A percentile compares a stretch with the other conserved stretches of the same genome.
Conservation (phyloP, 441 rosid genomes). For the Heliophila coronopifolia region DNA sequence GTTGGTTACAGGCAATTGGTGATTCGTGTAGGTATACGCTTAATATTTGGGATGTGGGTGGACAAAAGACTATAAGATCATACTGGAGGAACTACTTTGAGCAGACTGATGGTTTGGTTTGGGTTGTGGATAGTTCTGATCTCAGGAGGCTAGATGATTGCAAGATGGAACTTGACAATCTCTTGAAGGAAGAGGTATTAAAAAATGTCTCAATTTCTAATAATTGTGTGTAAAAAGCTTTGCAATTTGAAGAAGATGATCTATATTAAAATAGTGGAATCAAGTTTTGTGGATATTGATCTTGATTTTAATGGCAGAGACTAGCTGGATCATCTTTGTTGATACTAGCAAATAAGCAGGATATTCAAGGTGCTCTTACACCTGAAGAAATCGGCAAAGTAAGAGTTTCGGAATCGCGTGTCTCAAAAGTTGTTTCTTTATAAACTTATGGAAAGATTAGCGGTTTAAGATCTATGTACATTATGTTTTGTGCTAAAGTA, state of each 20-base stretch:
- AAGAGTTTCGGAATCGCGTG: conserved; percentile 17
- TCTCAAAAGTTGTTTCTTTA: neutral
- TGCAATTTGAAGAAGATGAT: neutral
- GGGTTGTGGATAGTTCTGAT: conserved; percentile 98
- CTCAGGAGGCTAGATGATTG: conserved; percentile 90
- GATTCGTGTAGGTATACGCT: conserved; percentile 55
- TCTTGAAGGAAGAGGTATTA: conserved; percentile 85
- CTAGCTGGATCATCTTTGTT: conserved; percentile 81
- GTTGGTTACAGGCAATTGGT: neutral
- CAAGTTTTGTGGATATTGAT: neutral
- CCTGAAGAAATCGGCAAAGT: conserved; percentile 84
- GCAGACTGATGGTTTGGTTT: conserved; percentile 93
- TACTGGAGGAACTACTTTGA: conserved; percentile 98
- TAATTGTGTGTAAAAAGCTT: neutral
- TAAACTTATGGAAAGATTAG: neutral
- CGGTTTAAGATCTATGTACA: neutral
- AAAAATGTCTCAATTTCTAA: neutral
- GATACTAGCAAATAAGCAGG: conserved; percentile 86
- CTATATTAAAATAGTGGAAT: neutral
- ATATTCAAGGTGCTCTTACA: conserved; percentile 76
- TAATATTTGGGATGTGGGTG: conserved; percentile 95
- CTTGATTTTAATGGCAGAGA: conserved; percentile 48
- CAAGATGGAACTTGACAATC: conserved; percentile 82
- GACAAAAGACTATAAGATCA: conserved; percentile 90
- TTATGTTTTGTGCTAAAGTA: neutral